Conservation (phyloP, 306 rosid species). For the Lathyrus tuberosus region DNA sequence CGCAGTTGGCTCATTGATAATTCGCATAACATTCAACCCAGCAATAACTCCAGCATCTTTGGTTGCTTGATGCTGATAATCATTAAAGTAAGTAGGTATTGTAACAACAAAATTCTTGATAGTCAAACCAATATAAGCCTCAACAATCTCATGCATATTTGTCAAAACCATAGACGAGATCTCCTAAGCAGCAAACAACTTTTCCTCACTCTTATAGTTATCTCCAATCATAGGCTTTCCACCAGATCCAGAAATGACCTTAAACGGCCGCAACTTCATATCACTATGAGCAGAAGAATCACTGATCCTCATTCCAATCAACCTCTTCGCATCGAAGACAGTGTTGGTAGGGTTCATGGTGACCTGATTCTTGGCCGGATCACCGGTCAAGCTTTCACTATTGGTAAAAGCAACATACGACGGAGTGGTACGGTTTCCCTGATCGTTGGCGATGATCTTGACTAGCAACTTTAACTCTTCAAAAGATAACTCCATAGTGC, state of each 20-base stretch:
- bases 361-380: conserved; percentile 85
- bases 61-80: conserved; percentile 76
- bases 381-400: conserved; percentile 67
- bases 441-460: conserved; percentile 79
- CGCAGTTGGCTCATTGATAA: conserved; percentile 73
- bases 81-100: conserved; percentile 79
- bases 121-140: conserved; percentile 67
- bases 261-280: conserved; percentile 76
- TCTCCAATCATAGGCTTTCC: conserved; percentile 73
- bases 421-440: conserved; percentile 79
- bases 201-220: conserved; percentile 61
- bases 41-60: conserved; percentile 71
- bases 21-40: conserved; percentile 65
- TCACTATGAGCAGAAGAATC: conserved; percentile 75
- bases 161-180: conserved; percentile 65
- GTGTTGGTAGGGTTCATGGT: conserved; percentile 84
- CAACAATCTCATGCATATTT: conserved; percentile 86
- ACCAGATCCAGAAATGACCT: conserved; percentile 53
- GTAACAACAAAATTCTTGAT: conserved; percentile 79
- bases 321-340: conserved; percentile 79
- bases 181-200: conserved; percentile 65
- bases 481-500: too few relatives aligned
- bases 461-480: conserved; percentile 21
- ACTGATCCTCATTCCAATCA: conserved; percentile 70
- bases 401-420: conserved; percentile 80